Conservation (phyloP, 192 early-diverging fungal species). For the Gaertneriomyces semiglobifer region DNA sequence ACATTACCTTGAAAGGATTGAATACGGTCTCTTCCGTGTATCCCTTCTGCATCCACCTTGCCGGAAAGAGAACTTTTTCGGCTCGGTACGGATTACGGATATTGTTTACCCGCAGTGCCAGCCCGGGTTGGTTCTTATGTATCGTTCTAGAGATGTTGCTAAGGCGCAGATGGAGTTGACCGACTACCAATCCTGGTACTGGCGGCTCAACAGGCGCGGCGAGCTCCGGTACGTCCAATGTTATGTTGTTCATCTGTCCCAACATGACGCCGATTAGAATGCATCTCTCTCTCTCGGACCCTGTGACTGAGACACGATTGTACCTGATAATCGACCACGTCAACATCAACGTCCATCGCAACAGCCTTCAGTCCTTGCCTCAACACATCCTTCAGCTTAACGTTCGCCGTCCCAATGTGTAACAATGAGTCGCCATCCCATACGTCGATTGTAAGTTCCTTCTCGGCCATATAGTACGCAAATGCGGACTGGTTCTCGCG, state of each 20-base stretch:
- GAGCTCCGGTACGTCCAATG: too few relatives aligned
- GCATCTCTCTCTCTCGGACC: too few relatives aligned
- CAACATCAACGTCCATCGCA: constrained; percentile 39
- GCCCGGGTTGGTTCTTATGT: too few relatives aligned
- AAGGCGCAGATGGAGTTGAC: too few relatives aligned
- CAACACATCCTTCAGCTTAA: constrained; percentile 31
- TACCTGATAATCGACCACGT: constrained; percentile 22
- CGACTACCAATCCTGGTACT: too few relatives aligned
- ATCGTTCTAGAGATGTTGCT: too few relatives aligned
- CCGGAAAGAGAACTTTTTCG: constrained; percentile 25
- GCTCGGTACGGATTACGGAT: constrained; percentile 21
- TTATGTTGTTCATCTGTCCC: too few relatives aligned
- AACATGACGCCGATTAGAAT: too few relatives aligned
- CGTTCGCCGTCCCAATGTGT: constrained; percentile 33
- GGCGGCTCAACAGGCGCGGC: too few relatives aligned
- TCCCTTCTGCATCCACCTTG: constrained; percentile 12
- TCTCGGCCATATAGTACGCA: constrained; percentile 24
- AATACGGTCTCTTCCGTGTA: constrained; percentile 15
- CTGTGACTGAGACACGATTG: too few relatives aligned
- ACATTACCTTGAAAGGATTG: constrained; percentile 4
- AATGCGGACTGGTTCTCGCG: constrained; percentile 12
- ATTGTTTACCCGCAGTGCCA: not conserved
- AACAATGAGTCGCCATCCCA: constrained; percentile 39
- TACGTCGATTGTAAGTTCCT: constrained; percentile 30
- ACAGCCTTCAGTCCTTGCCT: constrained; percentile 34